Evolutionary conservation across 2,329 filamentous ascomycete species (phyloP), one percentile per base, ranked within the genome.

Genomic region (Chrysoporthe puriensis): DNA sequence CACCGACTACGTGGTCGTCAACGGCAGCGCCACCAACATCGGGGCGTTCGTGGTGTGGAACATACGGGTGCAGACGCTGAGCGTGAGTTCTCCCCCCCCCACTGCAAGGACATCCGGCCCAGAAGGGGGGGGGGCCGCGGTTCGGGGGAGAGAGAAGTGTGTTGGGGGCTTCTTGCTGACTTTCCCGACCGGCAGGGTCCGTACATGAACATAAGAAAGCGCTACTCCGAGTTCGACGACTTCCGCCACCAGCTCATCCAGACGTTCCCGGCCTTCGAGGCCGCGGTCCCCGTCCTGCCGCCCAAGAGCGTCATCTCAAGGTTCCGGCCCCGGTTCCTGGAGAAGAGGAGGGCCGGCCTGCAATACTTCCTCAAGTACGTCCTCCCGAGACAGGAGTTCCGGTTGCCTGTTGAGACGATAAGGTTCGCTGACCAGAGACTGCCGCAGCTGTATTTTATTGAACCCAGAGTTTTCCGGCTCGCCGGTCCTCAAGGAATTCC

Each of bases 41-140:
- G 95, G 95, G n/a, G 92, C 94, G 1, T 99, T 98, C 80, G 93
- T 97, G 1, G 94, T 97, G 8, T 99, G 93, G 92, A 96, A 93
- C 76, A 94, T 96, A 74, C 88, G 86, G 60, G 92, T 99, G 57
- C 90, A 96, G 77, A 97, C 94, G 3, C 81, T 98, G 62, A 91
- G 89, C 78, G 93, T 94, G 77, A 77, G 88, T 85, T n/a, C n/a
- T n/a, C n/a, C n/a, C n/a, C n/a, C n/a, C n/a, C n/a, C n/a, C n/a
- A n/a, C n/a, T n/a, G n/a, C n/a, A n/a, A n/a, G n/a, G 26, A 26
- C 26, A 26, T 56, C 14, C 14, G 16, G 18, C 32, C 9, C 1
- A 18, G 16, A 5, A 5, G 34, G 56, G 8, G n/a, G n/a, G 18
- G n/a, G 16, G 56, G 26, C 26, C 26, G 26, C 26, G 0, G 26